A percentile compares a stretch with the other conserved stretches of the same genome.
Conservation (phyloP, 306 rosid species). For the Senna siamea region DNA sequence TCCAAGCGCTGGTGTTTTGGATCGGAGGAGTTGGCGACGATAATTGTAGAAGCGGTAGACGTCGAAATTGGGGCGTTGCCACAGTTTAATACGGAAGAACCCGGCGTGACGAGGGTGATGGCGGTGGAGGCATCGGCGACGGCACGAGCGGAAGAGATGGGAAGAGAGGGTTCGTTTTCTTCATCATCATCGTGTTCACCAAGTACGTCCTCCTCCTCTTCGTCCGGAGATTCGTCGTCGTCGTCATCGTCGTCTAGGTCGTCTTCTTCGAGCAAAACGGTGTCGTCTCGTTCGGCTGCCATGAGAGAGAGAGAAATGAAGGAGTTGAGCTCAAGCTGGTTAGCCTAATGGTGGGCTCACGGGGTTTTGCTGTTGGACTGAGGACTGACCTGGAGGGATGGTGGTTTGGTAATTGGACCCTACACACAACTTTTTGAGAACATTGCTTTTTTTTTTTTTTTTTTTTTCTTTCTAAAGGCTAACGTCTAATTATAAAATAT, state of each 20-base stretch:
- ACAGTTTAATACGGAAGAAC: conserved; percentile 41
- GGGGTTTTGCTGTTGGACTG: no score
- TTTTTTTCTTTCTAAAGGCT: no score
- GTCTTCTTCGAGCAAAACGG: conserved; percentile 74
- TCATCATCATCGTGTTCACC: conserved; percentile 57
- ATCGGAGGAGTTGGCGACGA: conserved; percentile 36
- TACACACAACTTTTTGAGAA: no score
- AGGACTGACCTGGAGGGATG: no score
- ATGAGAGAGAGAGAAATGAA: conserved; percentile 26
- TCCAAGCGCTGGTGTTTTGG: conserved; percentile 57
- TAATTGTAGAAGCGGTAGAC: conserved; percentile 34
- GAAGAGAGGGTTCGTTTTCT: conserved; percentile 47
- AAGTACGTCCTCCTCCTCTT: conserved; percentile 58
- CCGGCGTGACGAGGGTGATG: conserved; percentile 52
- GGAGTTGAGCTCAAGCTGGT: not conserved
- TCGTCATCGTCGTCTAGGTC: conserved; percentile 68
- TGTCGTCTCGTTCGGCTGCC: conserved; percentile 70
- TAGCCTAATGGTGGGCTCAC: no score
- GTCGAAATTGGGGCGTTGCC: conserved; percentile 35
- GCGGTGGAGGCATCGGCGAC: conserved; percentile 27
- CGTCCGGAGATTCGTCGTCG: conserved; percentile 63
- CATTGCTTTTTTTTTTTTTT: no score
- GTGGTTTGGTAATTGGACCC: no score
- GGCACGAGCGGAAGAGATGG: conserved; percentile 46
- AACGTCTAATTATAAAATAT: no score